Evolutionary conservation across 768 basidiomycete species (phyloP).

Genomic region (Dioszegia aurantiaca): DNA sequence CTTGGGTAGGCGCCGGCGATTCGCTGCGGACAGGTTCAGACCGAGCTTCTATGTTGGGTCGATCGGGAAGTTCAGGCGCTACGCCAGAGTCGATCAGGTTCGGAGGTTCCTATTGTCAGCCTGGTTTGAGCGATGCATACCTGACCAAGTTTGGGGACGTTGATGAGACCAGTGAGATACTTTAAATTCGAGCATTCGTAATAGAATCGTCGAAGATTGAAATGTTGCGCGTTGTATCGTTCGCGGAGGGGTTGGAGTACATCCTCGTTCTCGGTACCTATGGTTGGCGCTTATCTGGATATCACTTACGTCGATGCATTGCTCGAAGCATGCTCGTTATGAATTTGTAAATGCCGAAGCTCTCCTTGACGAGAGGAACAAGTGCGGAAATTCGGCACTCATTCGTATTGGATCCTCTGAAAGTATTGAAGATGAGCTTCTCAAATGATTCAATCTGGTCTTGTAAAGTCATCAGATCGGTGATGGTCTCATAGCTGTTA

Average conservation of each 20-base stretch:
- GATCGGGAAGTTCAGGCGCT: constrained; percentile 80
- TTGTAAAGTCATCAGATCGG: constrained; percentile 94
- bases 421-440: constrained; percentile 93
- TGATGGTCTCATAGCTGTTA: constrained; percentile 89
- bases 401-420: constrained; percentile 84
- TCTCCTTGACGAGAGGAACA: constrained; percentile 96
- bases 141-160: constrained; percentile 93
- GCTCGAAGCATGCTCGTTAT: constrained; percentile 98
- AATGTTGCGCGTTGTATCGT: constrained; percentile 86
- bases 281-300: constrained; percentile 1
- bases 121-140: constrained; percentile 54
- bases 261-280: constrained; percentile 85
- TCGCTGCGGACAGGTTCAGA: constrained; percentile 63
- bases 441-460: constrained; percentile 99
- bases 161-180: constrained; percentile 94
- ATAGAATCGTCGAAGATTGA: constrained; percentile 92
- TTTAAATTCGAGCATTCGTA: constrained; percentile 99
- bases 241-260: constrained; percentile 82
- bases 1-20: constrained; percentile 60
- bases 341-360: constrained; percentile 98
- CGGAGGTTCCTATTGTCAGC: constrained; percentile 76
- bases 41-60: constrained; percentile 55
- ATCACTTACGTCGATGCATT: constrained; percentile 78
- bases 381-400: constrained; percentile 95
- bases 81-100: constrained; percentile 78